A percentile compares a stretch with the other conserved stretches of the same genome.
phyloP scores from a whole-genome alignment of 2,329 filamentous ascomycete species.

The Aspergillus versicolor region DNA sequence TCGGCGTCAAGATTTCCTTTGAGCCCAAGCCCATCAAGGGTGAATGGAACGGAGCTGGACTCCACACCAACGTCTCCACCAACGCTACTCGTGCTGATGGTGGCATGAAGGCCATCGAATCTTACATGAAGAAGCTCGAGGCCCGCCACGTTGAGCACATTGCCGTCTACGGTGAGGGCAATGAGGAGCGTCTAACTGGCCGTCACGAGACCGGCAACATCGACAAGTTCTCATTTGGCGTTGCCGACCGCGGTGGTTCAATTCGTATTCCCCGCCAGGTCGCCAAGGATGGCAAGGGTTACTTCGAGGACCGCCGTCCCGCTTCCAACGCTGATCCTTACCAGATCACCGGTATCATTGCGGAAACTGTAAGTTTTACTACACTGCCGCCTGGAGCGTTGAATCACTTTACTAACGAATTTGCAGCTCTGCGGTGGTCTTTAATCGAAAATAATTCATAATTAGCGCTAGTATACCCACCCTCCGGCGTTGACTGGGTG shows the following conservation, averaged over 20 bases:
- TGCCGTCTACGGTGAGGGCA: conserved; percentile 92
- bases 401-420: conserved; percentile 9
- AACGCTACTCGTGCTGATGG: conserved; percentile 84
- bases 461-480: conserved; percentile 44
- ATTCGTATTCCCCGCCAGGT: conserved; percentile 87
- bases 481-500: conserved; percentile 40
- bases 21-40: conserved; percentile 93
- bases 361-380: conserved; percentile 59
- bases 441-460: conserved; percentile 33
- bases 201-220: conserved; percentile 91
- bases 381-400: neutral
- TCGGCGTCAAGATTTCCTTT: conserved; percentile 92
- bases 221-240: conserved; percentile 89
- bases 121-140: conserved; percentile 79
- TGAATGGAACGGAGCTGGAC: conserved; percentile 95
- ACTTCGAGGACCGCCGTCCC: conserved; percentile 83
- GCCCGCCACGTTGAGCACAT: conserved; percentile 80
- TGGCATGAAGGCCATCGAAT: conserved; percentile 94
- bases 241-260: conserved; percentile 92
- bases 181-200: conserved; percentile 90
- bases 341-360: conserved; percentile 77
- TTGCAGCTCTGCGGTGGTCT: conserved; percentile 41
- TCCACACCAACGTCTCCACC: conserved; percentile 93
- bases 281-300: conserved; percentile 85
- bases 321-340: conserved; percentile 88